Evolutionary conservation across 108 stramenopile species (phyloP).

Genomic region (Aurantiochytrium sp.): DNA sequence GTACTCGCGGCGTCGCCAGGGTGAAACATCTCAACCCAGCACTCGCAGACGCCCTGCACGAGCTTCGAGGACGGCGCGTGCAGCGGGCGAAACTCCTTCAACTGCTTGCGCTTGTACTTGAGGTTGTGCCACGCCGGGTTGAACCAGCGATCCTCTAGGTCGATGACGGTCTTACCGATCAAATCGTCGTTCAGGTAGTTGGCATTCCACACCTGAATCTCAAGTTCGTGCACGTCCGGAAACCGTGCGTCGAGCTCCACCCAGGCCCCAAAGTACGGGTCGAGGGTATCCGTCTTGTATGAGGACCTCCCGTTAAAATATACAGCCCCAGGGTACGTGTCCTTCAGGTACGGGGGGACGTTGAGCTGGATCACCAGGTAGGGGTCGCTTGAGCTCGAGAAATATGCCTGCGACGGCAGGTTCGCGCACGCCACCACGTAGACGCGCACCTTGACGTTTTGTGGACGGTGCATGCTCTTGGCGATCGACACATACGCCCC

Average conservation of each 20-base stretch:
- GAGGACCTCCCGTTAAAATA: neutral
- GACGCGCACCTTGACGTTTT: neutral
- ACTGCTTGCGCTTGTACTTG: neutral
- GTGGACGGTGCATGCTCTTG: neutral
- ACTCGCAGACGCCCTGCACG: neutral
- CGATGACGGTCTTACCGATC: slow-evolving; percentile 1
- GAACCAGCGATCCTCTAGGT: slow-evolving; percentile 28
- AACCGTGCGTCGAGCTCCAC: neutral
- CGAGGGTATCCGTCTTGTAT: neutral
- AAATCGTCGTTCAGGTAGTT: slow-evolving; percentile 1
- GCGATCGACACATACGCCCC: neutral
- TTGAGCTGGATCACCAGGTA: neutral
- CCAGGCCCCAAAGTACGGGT: slow-evolving; percentile 24
- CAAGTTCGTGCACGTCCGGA: neutral
- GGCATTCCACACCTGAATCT: slow-evolving; percentile 22
- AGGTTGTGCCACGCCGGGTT: neutral
- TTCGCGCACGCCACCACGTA: slow-evolving; percentile 5
- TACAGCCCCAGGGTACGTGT: neutral
- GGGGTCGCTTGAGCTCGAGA: neutral
- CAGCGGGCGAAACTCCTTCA: slow-evolving; percentile 22
- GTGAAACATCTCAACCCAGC: neutral
- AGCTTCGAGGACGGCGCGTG: neutral
- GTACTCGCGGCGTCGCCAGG: neutral
- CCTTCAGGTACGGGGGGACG: neutral
- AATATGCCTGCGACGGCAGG: neutral